These are phyloP conservation scores for Pezicula neosporulosa DNA, from an alignment of 2,329 filamentous ascomycete species.

Conservation along the genomic window DNA sequence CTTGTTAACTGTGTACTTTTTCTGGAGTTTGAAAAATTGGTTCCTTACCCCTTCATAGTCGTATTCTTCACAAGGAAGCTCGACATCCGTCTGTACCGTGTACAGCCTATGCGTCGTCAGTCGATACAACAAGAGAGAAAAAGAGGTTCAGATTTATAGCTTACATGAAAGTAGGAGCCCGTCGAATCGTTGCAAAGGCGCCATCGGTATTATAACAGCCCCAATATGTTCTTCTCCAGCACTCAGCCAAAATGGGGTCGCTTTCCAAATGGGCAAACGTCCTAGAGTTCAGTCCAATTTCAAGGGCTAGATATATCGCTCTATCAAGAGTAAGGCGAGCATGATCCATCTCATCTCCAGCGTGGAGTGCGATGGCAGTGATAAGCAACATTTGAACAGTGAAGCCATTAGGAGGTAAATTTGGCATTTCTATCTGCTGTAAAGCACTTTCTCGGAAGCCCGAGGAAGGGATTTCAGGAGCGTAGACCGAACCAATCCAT, in stretches of 20 bases:
- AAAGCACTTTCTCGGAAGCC: constrained; percentile 28
- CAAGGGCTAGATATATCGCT: constrained; percentile 55
- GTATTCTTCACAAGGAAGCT: constrained; percentile 37
- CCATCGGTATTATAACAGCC: constrained; percentile 30
- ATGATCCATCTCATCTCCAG: constrained; percentile 23
- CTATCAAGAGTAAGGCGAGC: constrained; percentile 32
- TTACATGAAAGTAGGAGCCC: constrained; percentile 20
- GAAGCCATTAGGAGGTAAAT: constrained; percentile 25
- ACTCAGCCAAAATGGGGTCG: constrained; percentile 35
- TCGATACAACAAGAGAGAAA: neutral
- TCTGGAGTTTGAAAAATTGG: neutral
- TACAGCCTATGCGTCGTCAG: constrained; percentile 13
- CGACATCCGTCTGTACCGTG: constrained; percentile 29
- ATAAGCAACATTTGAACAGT: constrained; percentile 34
- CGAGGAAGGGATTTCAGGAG: constrained; percentile 24
- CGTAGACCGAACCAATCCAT: constrained; percentile 37
- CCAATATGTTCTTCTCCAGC: constrained; percentile 39
- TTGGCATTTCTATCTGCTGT: constrained; percentile 20
- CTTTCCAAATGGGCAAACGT: constrained; percentile 44
- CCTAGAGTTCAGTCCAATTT: constrained; percentile 55
- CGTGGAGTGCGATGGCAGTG: constrained; percentile 34
- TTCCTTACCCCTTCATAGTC: constrained; percentile 36
- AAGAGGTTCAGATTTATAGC: neutral
- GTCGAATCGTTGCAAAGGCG: constrained; percentile 15
- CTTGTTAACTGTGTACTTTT: constrained; percentile 7